These are phyloP conservation scores for Trichoderma erinaceum DNA, from an alignment of 495 filamentous ascomycete species.

Conservation along the genomic window DNA sequence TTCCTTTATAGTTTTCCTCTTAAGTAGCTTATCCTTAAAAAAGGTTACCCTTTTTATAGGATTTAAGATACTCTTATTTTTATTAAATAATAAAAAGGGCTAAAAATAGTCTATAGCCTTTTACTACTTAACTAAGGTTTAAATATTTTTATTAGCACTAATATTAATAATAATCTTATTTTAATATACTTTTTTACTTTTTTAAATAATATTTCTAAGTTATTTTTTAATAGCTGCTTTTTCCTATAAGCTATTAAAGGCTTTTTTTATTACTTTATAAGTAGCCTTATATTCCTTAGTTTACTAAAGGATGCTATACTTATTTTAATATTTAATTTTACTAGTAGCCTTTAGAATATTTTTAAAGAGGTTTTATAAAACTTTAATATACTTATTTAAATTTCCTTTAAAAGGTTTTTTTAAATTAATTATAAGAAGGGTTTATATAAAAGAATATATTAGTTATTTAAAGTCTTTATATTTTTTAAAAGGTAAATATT, in stretches of 20 bases:
- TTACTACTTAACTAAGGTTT: background rate
- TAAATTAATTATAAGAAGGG: background rate
- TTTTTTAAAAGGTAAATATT: background rate
- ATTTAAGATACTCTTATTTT: background rate
- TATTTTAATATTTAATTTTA: background rate
- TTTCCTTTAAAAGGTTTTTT: slow-evolving; percentile 8
- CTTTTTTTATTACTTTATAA: background rate
- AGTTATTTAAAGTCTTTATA: slow-evolving; percentile 7
- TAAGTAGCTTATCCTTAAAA: background rate
- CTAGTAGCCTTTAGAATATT: background rate
- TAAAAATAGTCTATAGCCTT: background rate
- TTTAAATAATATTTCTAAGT: background rate
- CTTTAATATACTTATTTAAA: background rate
- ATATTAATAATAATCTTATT: background rate
- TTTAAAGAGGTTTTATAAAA: background rate
- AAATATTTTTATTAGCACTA: background rate
- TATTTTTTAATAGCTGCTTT: background rate
- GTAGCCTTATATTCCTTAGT: background rate
- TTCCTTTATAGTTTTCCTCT: background rate
- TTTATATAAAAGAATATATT: slow-evolving; percentile 18
- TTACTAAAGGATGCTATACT: background rate
- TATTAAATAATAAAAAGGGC: background rate
- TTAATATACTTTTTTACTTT: background rate
- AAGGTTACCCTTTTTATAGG: background rate
- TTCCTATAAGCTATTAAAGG: background rate